Base-by-base conservation (phyloP, 805 yeast species). In the Naumovozyma castellii region DNA sequence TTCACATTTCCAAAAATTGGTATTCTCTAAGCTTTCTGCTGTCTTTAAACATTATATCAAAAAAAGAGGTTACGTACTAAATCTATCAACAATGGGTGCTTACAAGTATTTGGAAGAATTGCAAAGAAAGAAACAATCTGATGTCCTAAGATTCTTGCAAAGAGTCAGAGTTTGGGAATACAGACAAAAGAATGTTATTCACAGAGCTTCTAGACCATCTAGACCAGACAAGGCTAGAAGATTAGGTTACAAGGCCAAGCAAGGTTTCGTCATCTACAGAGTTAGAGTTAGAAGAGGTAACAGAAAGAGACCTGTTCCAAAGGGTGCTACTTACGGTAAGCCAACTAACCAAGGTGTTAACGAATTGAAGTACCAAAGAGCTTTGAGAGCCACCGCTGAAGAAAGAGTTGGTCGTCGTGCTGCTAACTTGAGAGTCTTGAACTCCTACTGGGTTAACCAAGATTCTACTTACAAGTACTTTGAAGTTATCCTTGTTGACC, bases 321-420 rank as follows among this genome's bases (percentile, higher is more conserved):
- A 92, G 92, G 98, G 98, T 85, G 97, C 97, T 67, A 92, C 97
- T 70, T 90, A 92, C 82, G 98, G 98, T 85, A 92, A 92, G 84
- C 98, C 98, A 82, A 92, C 98, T 78, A 92, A 92, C 94, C 95
- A 86, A 78, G 98, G 98, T 85, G 92, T 92, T 60, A 80, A 79
- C 79, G 97, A 92, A 73, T 84, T 92, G 77, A 92, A 92, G 78
- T 88, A 87, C 94, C 98, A 92, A 79, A 86, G 90, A 75, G 82
- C 96, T 52, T 77, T 86, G 72, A 86, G 95, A 75, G 78, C 95
- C 62, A 88, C 96, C 64, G 98, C 98, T 65, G 98, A 92, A 78
- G 98, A 92, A 80, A 85, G 97, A 78, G 94, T 90, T 64, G 98
- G 96, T 67, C 87, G 96, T 71, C 86, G 92, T 71, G 94, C 95